These are phyloP conservation scores for Blastobotrys persicus DNA, from an alignment of 1,139 yeast species.

Conservation along the genomic window DNA sequence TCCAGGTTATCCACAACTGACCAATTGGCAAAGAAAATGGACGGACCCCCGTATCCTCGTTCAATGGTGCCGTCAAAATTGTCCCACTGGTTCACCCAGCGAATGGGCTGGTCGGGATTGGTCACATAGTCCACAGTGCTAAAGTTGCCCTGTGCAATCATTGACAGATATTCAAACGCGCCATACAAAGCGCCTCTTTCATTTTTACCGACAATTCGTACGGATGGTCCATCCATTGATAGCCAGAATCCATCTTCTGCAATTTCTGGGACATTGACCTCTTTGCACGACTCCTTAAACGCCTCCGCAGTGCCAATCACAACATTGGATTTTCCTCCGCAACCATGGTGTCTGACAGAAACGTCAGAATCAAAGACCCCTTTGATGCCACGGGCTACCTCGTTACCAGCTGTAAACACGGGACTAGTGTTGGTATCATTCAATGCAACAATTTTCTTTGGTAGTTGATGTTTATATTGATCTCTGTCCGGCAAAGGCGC, in stretches of 20 bases:
- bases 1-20: neutral
- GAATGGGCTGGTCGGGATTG: constrained; percentile 6
- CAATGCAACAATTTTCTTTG: neutral
- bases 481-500: neutral
- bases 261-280: neutral
- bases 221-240: neutral
- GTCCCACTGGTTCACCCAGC: constrained; percentile 12
- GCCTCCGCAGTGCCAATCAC: neutral
- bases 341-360: neutral
- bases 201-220: constrained; percentile 3
- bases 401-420: neutral
- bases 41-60: constrained; percentile 9
- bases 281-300: neutral
- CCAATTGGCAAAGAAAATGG: constrained; percentile 8
- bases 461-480: neutral
- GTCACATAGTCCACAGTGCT: constrained; percentile 1
- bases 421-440: neutral
- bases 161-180: constrained; percentile 8
- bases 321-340: neutral
- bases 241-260: constrained; percentile 4
- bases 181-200: constrained; percentile 11
- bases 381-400: neutral
- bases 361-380: neutral
- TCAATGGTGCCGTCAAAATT: constrained; percentile 10
- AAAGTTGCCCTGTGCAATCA: constrained; percentile 7